Evolutionary conservation across 768 basidiomycete genomes (phyloP), one percentile per base, ranked within the genome.

Genomic region (Floccularia luteovirens): DNA sequence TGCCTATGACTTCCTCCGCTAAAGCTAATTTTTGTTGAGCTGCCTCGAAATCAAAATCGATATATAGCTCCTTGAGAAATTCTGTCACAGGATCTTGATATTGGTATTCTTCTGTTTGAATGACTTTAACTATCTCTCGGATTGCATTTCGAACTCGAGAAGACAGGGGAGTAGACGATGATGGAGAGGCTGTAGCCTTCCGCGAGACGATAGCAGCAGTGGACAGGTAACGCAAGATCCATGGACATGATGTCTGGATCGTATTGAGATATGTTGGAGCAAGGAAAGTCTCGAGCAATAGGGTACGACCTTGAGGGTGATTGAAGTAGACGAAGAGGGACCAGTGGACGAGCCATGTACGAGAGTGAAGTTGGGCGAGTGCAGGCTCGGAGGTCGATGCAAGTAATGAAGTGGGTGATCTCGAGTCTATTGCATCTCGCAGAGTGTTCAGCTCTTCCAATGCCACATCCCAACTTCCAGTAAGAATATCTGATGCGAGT

Each of bases 311-410:
- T 51, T 92, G 79, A 0, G 82, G 80, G 62, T 97, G 90, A 67
- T 96, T 97, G 71, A 92, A 99, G 67, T 94, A 98, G 41, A 97
- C 91, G 60, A 97, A 98, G 36, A 99, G 79, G 1, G 86, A 89
- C 96, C 94, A 99, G 64, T 98, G 96, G 5, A 90, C 79, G 44
- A 94, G 76, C 92, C 94, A 97, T 14, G 92, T 90, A 43, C 96
- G 79, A 2, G 91, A 89, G 61, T 97, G 92, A 22, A 99, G 73
- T 54, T 96, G 90, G 25, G 77, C 73, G 21, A 93, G 74, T 0
- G 85, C 80, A n/a, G 83, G 82, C 27, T 82, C 75, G 35, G 80
- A 72, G 22, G 56, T 53, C 22, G 60, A 61, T 23, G 68, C 56
- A 42, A 74, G 58, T 20, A 73, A 58, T 3, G 74, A 64, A 13